These are phyloP conservation scores for Leccinum truebloodii DNA, from an alignment of 768 basidiomycete genomes.

Conservation along the genomic window DNA sequence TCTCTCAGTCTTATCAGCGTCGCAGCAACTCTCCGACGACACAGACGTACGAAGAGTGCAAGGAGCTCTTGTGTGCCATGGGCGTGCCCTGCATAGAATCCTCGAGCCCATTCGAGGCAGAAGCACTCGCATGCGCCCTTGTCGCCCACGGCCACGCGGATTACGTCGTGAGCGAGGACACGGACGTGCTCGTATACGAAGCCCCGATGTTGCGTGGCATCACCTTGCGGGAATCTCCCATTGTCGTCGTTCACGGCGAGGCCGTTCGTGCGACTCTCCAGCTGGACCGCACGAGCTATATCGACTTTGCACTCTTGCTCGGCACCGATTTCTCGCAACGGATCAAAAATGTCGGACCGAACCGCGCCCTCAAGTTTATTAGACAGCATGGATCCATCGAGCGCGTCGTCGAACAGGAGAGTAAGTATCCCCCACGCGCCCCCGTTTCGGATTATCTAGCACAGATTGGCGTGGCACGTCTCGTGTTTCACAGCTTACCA, in stretches of 20 bases:
- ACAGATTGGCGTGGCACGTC: constrained; percentile 61
- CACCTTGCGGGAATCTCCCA: constrained; percentile 56
- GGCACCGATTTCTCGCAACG: constrained; percentile 91
- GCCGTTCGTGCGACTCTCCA: constrained; percentile 58
- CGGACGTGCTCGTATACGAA: constrained; percentile 81
- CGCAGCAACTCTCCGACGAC: constrained; percentile 61
- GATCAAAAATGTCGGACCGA: constrained; percentile 80
- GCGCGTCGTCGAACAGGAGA: constrained; percentile 53
- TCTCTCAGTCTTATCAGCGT: constrained; percentile 67
- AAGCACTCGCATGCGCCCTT: constrained; percentile 80
- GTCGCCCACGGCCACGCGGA: constrained; percentile 77
- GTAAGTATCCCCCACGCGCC: constrained; percentile 52
- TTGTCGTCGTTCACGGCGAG: constrained; percentile 63
- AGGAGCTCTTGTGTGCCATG: constrained; percentile 71
- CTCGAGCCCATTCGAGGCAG: constrained; percentile 74
- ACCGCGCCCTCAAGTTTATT: constrained; percentile 75
- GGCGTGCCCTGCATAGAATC: constrained; percentile 79
- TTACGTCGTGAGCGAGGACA: constrained; percentile 90
- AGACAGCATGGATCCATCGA: constrained; percentile 73
- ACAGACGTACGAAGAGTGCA: constrained; percentile 69
- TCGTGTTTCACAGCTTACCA: constrained; percentile 66
- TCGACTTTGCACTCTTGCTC: constrained; percentile 86
- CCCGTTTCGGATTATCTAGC: constrained; percentile 56
- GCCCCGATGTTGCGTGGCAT: constrained; percentile 82
- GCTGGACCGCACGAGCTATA: constrained; percentile 57